A percentile compares a stretch with the other conserved stretches of the same genome.
These are phyloP conservation scores for Nicotiana otophora DNA, from an alignment of 257 asterid species.

Conservation along the genomic window DNA sequence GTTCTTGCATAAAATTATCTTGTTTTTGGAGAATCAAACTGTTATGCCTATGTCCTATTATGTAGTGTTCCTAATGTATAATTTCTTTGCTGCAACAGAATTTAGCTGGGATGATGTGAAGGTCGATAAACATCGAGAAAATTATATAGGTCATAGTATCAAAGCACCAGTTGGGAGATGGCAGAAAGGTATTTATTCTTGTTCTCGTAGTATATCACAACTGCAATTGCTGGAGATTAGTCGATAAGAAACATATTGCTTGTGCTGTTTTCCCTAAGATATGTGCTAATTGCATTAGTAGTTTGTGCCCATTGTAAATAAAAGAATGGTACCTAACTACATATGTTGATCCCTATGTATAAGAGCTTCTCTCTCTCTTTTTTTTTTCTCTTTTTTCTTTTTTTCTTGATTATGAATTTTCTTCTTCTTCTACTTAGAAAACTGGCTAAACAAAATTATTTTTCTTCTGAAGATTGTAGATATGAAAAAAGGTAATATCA, in stretches of 20 bases:
- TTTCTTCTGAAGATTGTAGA: background rate
- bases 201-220: background rate
- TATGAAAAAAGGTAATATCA: background rate
- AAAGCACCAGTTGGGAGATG: slow-evolving; percentile 99
- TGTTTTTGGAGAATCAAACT: background rate
- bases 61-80: background rate
- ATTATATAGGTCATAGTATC: slow-evolving; percentile 88
- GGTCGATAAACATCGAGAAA: slow-evolving; percentile 91
- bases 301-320: background rate
- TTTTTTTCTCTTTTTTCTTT: background rate
- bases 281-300: background rate
- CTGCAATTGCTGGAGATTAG: background rate
- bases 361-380: background rate
- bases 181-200: slow-evolving; percentile 73
- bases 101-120: slow-evolving; percentile 97
- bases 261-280: background rate
- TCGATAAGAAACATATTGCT: background rate
- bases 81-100: slow-evolving; percentile 45
- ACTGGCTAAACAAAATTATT: background rate
- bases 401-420: no score
- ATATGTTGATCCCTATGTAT: background rate
- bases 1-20: background rate
- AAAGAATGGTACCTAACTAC: background rate
- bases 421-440: background rate
- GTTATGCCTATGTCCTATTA: background rate